phyloP scores from a whole-genome alignment of 257 asterid species.

The Solanum habrochaites region DNA sequence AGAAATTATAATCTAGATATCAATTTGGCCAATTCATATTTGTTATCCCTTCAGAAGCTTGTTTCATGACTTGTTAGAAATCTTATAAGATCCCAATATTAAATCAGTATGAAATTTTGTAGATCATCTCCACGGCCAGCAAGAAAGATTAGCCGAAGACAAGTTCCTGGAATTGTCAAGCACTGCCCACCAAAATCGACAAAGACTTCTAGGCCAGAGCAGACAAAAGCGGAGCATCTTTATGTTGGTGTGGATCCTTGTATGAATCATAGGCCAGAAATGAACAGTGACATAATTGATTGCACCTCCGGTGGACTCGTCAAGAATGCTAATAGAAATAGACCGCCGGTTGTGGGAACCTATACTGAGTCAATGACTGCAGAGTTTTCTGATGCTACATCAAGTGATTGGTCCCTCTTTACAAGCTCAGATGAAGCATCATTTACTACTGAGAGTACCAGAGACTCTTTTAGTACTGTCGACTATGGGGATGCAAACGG shows the following conservation, averaged over 20 bases:
- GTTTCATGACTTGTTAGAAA: not conserved
- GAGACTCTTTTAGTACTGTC: slow-evolving; percentile 69
- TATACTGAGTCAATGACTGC: slow-evolving; percentile 8
- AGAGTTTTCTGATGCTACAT: slow-evolving; percentile 44
- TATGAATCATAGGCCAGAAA: slow-evolving; percentile 6
- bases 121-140: slow-evolving; percentile 61
- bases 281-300: not conserved
- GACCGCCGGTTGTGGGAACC: slow-evolving; percentile 13
- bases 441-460: slow-evolving; percentile 74
- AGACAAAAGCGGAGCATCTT: slow-evolving; percentile 12
- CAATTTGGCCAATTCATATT: not conserved
- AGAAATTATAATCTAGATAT: not conserved
- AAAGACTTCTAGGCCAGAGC: slow-evolving; percentile 23
- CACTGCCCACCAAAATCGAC: slow-evolving; percentile 21
- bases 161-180: slow-evolving; percentile 12
- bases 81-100: not conserved
- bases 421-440: slow-evolving; percentile 84
- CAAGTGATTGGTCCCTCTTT: slow-evolving; percentile 61
- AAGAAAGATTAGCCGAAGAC: slow-evolving; percentile 21
- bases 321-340: slow-evolving; percentile 20
- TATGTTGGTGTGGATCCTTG: slow-evolving; percentile 5
- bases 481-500: slow-evolving; percentile 32
- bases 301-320: slow-evolving; percentile 13
- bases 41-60: not conserved
- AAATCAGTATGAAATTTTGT: not conserved